Evolutionary conservation across 1,139 yeast species (phyloP), one percentile per base, ranked within the genome.

Genomic region (Blastobotrys petasosporus): DNA sequence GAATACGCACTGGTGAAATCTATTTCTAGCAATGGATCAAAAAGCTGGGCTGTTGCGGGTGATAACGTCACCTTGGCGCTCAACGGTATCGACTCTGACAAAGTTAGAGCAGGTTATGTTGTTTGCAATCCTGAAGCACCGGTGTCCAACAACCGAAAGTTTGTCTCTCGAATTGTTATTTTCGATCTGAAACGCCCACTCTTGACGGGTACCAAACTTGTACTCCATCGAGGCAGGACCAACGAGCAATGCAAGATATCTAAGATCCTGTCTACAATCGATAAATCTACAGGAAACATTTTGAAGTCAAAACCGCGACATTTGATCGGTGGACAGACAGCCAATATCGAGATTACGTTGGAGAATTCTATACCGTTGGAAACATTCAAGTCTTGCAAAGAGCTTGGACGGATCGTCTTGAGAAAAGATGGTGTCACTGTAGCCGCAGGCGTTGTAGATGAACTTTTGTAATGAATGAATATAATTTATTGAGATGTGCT

Each of bases 351-450:
- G 47, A 71, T 90, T 36, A 82, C 79, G 54, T 64, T 86, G 4
- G 68, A 72, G 16, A 51, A 50, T 8, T 54, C 62, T 6, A 50
- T 63, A 23, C 94, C 95, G 1, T 60, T 86, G 42, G 73, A 87
- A 29, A 71, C 73, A 17, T 82, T 75, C 56, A 67, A 67, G 10
- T 77, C 81, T 41, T 80, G 80, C 60, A 74, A 74, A 55, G 77
- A 77, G 35, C 68, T 92, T 41, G 95, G 97, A 1, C 75, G 96
- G 57, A 71, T 92, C 20, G 92, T 94, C 6, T 66, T 92, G 39
- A 79, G 98, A 60, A 79, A 83, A 57, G 95, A 86, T 56, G 97
- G 97, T 2, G 61, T 71, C 28, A 87, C 97, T 0, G 76, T 92
- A 41, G 97, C 95, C 8, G 96, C 97, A 0, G 97, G 97, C 28